Conservation (phyloP, 192 early-diverging fungal species). For the Oehlia diaphana region DNA sequence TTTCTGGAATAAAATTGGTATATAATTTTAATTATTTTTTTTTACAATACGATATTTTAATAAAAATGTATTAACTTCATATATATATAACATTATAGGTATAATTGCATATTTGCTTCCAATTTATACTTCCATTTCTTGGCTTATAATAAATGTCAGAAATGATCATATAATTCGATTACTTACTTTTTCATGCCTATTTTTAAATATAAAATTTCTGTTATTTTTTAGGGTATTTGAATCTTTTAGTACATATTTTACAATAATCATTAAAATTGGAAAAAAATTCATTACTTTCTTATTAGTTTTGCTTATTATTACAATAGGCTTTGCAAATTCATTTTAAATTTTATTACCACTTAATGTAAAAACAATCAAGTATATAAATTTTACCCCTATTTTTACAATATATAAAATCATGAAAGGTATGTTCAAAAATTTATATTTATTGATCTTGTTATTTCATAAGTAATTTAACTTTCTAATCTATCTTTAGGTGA, state of each 20-base stretch:
- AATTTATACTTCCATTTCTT: background rate
- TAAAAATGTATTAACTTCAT: background rate
- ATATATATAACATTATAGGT: background rate
- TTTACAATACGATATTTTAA: background rate
- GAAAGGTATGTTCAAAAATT: background rate
- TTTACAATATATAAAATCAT: background rate
- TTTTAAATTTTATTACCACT: background rate
- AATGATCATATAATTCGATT: background rate
- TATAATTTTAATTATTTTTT: background rate
- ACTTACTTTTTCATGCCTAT: background rate
- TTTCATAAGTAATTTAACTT: no score
- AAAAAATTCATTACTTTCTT: background rate
- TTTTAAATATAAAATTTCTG: constrained; percentile 3
- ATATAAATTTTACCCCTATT: background rate
- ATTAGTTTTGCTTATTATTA: background rate
- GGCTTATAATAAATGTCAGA: background rate
- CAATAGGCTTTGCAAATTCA: background rate
- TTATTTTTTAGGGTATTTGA: constrained; percentile 7
- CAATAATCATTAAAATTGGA: background rate
- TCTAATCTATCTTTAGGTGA: background rate
- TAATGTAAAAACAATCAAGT: background rate
- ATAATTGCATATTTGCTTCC: background rate
- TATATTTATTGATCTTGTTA: no score
- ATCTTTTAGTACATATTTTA: background rate
- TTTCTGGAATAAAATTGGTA: constrained; percentile 6